Evolutionary conservation across 148 eudicot species (phyloP), one percentile per base, ranked within the genome.

Genomic region (Chenopodium berlandieri): DNA sequence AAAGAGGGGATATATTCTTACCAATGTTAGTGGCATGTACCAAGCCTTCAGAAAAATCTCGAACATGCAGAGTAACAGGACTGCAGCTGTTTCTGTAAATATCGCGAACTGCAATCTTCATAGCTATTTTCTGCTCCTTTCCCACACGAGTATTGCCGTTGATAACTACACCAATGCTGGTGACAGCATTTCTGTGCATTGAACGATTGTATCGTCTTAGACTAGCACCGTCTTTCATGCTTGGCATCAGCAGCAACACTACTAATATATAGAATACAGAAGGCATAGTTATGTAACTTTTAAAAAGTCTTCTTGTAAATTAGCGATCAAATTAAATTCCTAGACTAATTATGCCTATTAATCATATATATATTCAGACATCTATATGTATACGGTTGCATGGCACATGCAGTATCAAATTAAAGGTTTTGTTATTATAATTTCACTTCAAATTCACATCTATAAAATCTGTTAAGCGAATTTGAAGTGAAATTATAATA

Each of bases 71-170:
- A 52, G 65, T 65, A 68, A 83, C 63, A 40, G 71, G 48, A 19
- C 17, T 25, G 70, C 84, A 81, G 40, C n/a, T 62, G 17, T n/a
- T 22, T 23, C 40, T 72, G 25, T 80, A 11, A 25, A 78, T 66
- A 71, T 83, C 89, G 9, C 72, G 75, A 77, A 80, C 80, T 37
- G 87, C 89, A 54, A 87, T 58, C 22, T 87, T 81, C 82, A 85
- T 83, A 37, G 89, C 89, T 60, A 76, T 73, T 69, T 75, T 77
- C 54, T 82, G 78, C 76, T 85, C 89, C 65, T 72, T 85, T 1
- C 87, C 87, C 73, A 81, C 60, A 32, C 84, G 82, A 34, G 87
- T 82, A 30, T 67, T 83, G 2, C 70, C 65, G 78, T 87, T 71
- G 10, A 83, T 31, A 4, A 87, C 52, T 32, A 54, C 86, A 19